Conservation (phyloP, 1,284 basidiomycete species). For the Fomitopsis pinicola region DNA sequence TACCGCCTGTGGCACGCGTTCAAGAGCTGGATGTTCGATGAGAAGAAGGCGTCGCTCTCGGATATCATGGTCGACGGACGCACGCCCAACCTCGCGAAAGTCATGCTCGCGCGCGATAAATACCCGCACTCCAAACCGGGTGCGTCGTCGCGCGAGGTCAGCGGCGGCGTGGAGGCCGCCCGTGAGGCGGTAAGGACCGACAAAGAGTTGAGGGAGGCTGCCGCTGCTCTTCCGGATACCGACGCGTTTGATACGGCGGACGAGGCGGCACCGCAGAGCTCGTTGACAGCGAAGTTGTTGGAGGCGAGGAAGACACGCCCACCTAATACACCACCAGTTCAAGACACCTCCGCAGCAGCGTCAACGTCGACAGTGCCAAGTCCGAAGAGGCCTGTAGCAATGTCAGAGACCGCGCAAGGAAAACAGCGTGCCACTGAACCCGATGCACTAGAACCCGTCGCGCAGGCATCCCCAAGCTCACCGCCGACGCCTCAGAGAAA, state of each 20-base stretch:
- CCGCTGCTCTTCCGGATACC: neutral
- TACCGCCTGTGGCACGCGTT: constrained; percentile 15
- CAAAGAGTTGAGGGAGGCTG: neutral
- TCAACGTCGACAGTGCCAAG: neutral
- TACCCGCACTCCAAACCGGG: constrained; percentile 1
- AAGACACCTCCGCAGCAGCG: neutral
- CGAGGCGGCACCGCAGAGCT: neutral
- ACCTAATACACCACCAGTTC: neutral
- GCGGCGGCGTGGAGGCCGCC: neutral
- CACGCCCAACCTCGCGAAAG: neutral
- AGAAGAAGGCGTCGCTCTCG: constrained; percentile 2
- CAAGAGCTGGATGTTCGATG: constrained; percentile 16
- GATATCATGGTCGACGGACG: constrained; percentile 1
- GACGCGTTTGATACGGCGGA: neutral
- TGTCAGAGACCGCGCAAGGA: neutral
- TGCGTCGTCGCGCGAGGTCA: neutral
- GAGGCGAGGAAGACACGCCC: neutral
- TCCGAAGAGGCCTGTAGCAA: neutral
- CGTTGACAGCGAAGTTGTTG: neutral
- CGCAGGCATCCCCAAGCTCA: neutral
- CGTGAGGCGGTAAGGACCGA: neutral
- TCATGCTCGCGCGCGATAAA: constrained; percentile 1
- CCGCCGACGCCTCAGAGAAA: neutral
- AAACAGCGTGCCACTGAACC: neutral
- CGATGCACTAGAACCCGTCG: neutral